phyloP scores from a whole-genome alignment of 2,329 filamentous ascomycete species.

The Geosmithia morbida region DNA sequence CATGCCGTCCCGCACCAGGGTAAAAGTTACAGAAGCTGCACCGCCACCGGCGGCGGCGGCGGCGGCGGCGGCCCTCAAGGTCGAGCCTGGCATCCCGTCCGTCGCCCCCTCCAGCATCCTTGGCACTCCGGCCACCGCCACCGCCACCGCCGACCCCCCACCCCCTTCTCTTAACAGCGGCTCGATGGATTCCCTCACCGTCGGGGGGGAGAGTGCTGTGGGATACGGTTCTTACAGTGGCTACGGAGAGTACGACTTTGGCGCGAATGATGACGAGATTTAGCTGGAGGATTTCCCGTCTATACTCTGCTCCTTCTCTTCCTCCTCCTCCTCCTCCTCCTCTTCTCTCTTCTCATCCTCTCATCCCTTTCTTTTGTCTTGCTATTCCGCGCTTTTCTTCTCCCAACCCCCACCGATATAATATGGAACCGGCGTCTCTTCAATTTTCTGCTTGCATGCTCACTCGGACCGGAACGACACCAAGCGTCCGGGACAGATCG shows the following conservation, averaged over 20 bases:
- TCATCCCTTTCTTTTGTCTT: too few species aligned
- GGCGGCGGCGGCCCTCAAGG: not conserved
- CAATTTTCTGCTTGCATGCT: too few species aligned
- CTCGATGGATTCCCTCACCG: not conserved
- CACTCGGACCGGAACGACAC: too few species aligned
- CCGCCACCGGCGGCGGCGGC: conserved; percentile 1
- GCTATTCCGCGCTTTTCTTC: too few species aligned
- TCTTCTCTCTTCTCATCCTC: not conserved
- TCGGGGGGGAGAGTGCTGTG: not conserved
- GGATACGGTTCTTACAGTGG: not conserved
- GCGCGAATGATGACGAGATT: not conserved
- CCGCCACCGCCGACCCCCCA: not conserved
- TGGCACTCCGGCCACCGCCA: not conserved
- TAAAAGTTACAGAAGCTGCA: too few species aligned
- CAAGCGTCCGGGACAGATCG: too few species aligned
- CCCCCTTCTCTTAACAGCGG: not conserved
- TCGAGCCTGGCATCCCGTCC: not conserved
- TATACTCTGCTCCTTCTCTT: too few species aligned
- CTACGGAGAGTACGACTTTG: not conserved
- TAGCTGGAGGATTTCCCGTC: too few species aligned
- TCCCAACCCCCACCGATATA: too few species aligned
- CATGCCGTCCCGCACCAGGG: not conserved
- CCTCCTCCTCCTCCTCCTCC: too few species aligned
- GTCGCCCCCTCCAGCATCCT: conserved; percentile 1
- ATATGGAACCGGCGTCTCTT: too few species aligned